phyloP scores from a whole-genome alignment of 2,329 filamentous ascomycete species.

The Alternaria ethzedia region DNA sequence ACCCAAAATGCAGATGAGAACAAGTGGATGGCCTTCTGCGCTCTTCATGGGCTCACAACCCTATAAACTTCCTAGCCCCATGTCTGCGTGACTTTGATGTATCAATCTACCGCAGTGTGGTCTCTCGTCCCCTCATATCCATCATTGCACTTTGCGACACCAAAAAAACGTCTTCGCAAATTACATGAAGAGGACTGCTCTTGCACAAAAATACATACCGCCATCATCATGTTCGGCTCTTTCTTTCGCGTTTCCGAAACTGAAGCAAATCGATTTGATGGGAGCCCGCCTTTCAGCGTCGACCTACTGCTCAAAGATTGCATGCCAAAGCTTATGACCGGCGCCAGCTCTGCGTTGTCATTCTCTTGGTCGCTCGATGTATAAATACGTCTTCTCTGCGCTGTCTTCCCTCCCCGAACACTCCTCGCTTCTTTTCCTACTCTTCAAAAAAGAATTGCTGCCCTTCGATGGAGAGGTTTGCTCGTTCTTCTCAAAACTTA shows the following conservation, averaged over 20 bases:
- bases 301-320: background rate
- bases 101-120: background rate
- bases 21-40: background rate
- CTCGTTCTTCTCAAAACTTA: background rate
- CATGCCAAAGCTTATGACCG: background rate
- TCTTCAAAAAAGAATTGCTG: too few relatives aligned
- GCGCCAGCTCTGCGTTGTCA: background rate
- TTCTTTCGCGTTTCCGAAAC: background rate
- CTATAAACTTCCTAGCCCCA: background rate
- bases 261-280: accelerated
- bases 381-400: background rate
- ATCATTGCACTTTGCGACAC: background rate
- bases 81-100: background rate
- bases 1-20: background rate
- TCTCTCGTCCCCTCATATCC: background rate
- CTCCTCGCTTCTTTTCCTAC: background rate
- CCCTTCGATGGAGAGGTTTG: background rate
- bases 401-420: background rate
- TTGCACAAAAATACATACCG: background rate
- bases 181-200: too few relatives aligned
- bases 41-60: background rate
- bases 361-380: background rate
- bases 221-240: too few relatives aligned
- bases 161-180: background rate
- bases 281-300: too few relatives aligned